A percentile compares a stretch with the other conserved stretches of the same genome.
Conservation (phyloP, 352 stramenopile genomes). For the Phytopythium ostracodes region DNA sequence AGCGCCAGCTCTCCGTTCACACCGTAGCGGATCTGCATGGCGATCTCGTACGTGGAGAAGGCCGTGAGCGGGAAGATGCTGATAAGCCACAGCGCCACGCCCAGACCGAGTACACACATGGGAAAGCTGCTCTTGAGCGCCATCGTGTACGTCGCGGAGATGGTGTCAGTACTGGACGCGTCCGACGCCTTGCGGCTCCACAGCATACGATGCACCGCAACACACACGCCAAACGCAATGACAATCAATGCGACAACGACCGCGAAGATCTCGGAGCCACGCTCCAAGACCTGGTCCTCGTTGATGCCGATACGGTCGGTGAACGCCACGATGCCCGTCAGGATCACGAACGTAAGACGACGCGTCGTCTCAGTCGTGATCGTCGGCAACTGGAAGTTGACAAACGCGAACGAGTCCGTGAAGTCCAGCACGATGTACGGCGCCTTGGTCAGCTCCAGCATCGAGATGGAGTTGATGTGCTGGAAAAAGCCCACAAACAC, state of each 20-base stretch:
- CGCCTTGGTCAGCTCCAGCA: slow-evolving; percentile 71
- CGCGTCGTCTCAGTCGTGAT: slow-evolving; percentile 34
- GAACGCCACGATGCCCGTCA: slow-evolving; percentile 69
- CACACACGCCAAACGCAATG: slow-evolving; percentile 29
- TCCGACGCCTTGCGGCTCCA: neutral
- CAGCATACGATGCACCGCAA: slow-evolving; percentile 1
- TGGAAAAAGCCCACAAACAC: slow-evolving; percentile 64
- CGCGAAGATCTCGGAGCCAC: slow-evolving; percentile 42
- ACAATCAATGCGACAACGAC: slow-evolving; percentile 30
- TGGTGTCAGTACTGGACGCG: neutral
- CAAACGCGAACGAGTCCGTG: slow-evolving; percentile 72
- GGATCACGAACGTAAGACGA: slow-evolving; percentile 41
- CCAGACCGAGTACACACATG: slow-evolving; percentile 46
- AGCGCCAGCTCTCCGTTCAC: slow-evolving; percentile 39
- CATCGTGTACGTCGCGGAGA: neutral
- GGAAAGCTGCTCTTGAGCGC: slow-evolving; percentile 32
- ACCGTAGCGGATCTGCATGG: slow-evolving; percentile 57
- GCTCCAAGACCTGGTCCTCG: slow-evolving; percentile 41
- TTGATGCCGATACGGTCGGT: slow-evolving; percentile 59
- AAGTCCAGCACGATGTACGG: slow-evolving; percentile 74
- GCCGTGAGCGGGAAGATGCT: slow-evolving; percentile 52
- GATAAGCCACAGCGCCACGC: slow-evolving; percentile 47
- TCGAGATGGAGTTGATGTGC: slow-evolving; percentile 64
- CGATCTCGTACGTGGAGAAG: slow-evolving; percentile 54
- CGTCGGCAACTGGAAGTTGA: slow-evolving; percentile 48